Evolutionary conservation across 176 grass and related monocot species (phyloP).

Genomic region (Lolium perenne): DNA sequence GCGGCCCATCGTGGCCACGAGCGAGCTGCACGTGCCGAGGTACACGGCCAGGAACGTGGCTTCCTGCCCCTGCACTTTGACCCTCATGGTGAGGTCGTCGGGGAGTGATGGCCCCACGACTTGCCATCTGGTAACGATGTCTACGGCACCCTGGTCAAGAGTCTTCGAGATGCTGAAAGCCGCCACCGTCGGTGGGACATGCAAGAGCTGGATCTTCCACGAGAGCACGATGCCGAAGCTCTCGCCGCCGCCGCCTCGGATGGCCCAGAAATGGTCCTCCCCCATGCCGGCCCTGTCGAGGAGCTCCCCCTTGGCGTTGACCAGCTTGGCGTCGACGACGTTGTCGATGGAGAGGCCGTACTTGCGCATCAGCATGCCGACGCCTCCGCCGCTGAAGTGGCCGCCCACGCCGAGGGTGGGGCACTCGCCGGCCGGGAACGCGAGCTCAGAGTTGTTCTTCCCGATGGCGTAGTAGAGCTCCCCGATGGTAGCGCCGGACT

Average conservation of each 20-base stretch:
- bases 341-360: neutral
- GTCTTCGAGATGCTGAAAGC: neutral
- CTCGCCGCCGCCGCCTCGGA: neutral
- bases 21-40: neutral
- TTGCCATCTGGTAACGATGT: neutral
- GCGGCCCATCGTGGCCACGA: neutral
- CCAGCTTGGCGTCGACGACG: neutral
- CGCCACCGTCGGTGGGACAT: neutral
- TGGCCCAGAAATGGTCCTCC: neutral
- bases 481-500: neutral
- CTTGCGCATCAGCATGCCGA: neutral
- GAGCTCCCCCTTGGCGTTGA: neutral
- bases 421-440: slow-evolving; percentile 5
- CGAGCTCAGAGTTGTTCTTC: neutral
- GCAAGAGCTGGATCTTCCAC: neutral
- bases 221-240: slow-evolving; percentile 1
- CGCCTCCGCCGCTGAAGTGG: neutral
- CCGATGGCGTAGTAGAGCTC: neutral
- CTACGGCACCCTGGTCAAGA: neutral
- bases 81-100: no score
- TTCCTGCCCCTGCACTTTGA: no score
- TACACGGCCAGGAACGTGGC: no score
- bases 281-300: neutral
- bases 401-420: neutral
- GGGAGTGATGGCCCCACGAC: neutral